Percentiles rank a stretch among this genome's conserved stretches.
Evolutionary conservation across 257 asterid genomes (phyloP).

Genomic region (Avicennia marina): DNA sequence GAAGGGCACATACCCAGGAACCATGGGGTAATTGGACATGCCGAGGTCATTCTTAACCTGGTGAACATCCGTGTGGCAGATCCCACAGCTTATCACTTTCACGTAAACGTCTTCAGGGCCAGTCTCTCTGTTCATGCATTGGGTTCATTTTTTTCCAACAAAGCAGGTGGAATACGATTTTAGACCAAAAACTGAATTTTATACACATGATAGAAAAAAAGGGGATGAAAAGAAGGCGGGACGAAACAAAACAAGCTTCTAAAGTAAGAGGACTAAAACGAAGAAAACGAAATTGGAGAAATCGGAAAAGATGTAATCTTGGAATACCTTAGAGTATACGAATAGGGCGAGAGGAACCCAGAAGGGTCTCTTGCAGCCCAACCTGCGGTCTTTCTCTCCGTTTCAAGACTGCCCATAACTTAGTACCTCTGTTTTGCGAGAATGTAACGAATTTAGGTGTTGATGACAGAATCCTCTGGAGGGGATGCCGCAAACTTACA

Average conservation of each 20-base stretch:
- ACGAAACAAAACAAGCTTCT: no score
- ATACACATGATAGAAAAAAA: not conserved
- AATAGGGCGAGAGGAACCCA: conserved; percentile 77
- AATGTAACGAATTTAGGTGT: no score
- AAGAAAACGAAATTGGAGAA: not conserved
- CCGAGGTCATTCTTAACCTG: conserved; percentile 89
- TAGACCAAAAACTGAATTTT: no score
- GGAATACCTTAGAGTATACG: conserved; percentile 80
- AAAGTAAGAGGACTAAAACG: no score
- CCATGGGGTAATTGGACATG: conserved; percentile 95
- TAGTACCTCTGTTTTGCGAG: no score
- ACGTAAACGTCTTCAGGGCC: conserved; percentile 79
- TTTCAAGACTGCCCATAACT: conserved; percentile 61
- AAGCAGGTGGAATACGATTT: no score
- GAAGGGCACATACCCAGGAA: conserved; percentile 68
- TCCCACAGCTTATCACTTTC: conserved; percentile 78
- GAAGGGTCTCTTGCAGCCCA: conserved; percentile 92
- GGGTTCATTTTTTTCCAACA: no score
- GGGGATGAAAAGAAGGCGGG: not conserved
- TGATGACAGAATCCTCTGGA: no score
- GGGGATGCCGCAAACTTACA: no score
- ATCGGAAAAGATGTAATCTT: no score
- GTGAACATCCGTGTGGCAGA: conserved; percentile 86
- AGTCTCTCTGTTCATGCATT: conserved; percentile 58
- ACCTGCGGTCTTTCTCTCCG: conserved; percentile 53